Evolutionary conservation across 2,329 filamentous ascomycete genomes (phyloP).

Genomic region (Trichocomaceae sp.): DNA sequence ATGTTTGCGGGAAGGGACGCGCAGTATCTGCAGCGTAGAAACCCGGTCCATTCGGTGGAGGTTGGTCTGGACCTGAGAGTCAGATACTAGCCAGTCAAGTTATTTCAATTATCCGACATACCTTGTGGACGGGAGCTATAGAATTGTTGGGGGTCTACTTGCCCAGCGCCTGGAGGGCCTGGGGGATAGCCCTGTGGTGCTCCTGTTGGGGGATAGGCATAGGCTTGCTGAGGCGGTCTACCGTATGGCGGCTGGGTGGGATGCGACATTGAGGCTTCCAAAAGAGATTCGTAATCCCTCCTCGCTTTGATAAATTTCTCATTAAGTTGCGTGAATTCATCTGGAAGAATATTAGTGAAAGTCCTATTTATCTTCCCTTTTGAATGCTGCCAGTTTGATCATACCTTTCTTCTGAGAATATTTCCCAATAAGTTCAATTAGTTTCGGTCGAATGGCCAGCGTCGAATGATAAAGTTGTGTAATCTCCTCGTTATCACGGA

Average conservation of each 20-base stretch:
- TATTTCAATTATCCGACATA: conserved; percentile 17
- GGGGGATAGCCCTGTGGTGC: conserved; percentile 33
- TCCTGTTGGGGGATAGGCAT: conserved; percentile 27
- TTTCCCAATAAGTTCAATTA: conserved; percentile 97
- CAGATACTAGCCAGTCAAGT: neutral
- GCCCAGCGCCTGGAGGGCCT: conserved; percentile 25
- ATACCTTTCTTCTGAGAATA: conserved; percentile 98
- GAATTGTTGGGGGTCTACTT: conserved; percentile 60
- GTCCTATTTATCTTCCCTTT: conserved; percentile 3
- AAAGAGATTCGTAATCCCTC: conserved; percentile 89
- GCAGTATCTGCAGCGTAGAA: conserved; percentile 59
- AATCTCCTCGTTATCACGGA: conserved; percentile 95
- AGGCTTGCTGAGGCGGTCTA: conserved; percentile 43
- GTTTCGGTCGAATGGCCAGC: conserved; percentile 84
- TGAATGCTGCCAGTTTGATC: conserved; percentile 6
- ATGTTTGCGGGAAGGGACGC: conserved; percentile 34
- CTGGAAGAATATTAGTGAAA: conserved; percentile 40
- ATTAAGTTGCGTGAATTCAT: conserved; percentile 96
- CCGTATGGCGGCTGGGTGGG: conserved; percentile 74
- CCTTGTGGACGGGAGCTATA: conserved; percentile 53
- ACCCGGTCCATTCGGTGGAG: conserved; percentile 46
- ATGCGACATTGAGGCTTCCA: conserved; percentile 95
- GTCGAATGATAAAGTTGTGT: conserved; percentile 87
- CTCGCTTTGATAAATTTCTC: conserved; percentile 99
- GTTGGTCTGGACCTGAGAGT: conserved; percentile 16